Percentiles rank a stretch among this genome's conserved stretches.
phyloP scores from a whole-genome alignment of 257 asterid species.

The Solanum etuberosum region DNA sequence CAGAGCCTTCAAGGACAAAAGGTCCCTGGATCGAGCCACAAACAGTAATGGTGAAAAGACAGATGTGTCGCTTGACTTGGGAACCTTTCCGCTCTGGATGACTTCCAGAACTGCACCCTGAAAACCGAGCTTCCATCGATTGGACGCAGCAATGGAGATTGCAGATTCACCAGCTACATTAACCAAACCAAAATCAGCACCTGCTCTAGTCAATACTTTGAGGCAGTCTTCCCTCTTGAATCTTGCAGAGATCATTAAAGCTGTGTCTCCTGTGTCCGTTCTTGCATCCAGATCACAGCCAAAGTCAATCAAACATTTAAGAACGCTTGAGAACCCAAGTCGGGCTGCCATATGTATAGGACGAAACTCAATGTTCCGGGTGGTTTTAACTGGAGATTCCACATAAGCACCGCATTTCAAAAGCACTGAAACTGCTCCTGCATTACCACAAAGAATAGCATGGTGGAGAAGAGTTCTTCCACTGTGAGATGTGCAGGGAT shows the following conservation, averaged over 20 bases:
- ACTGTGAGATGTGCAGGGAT: constrained; percentile 25
- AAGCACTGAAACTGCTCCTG: constrained; percentile 41
- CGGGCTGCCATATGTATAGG: constrained; percentile 71
- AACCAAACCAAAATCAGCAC: constrained; percentile 64
- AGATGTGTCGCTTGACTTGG: constrained; percentile 33
- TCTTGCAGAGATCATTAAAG: constrained; percentile 40
- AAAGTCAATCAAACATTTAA: constrained; percentile 40
- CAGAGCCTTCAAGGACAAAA: constrained; percentile 36
- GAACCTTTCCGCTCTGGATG: constrained; percentile 34
- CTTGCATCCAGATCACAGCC: constrained; percentile 51
- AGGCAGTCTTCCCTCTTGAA: constrained; percentile 52
- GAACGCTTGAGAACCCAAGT: constrained; percentile 37
- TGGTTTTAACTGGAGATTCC: constrained; percentile 44
- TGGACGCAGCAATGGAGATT: constrained; percentile 30
- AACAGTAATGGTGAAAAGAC: constrained; percentile 49
- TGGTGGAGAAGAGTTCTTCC: constrained; percentile 74
- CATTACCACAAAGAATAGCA: constrained; percentile 56
- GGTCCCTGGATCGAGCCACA: constrained; percentile 63
- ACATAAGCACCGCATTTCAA: constrained; percentile 32
- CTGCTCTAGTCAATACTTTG: constrained; percentile 42
- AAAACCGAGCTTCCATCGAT: constrained; percentile 36
- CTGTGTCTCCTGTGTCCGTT: constrained; percentile 52
- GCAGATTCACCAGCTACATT: constrained; percentile 42
- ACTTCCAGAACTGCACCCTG: constrained; percentile 44
- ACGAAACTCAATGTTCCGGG: constrained; percentile 30